Evolutionary conservation across 2,329 filamentous ascomycete genomes (phyloP), one percentile per base, ranked within the genome.

Genomic region (Diaporthe australafricana): DNA sequence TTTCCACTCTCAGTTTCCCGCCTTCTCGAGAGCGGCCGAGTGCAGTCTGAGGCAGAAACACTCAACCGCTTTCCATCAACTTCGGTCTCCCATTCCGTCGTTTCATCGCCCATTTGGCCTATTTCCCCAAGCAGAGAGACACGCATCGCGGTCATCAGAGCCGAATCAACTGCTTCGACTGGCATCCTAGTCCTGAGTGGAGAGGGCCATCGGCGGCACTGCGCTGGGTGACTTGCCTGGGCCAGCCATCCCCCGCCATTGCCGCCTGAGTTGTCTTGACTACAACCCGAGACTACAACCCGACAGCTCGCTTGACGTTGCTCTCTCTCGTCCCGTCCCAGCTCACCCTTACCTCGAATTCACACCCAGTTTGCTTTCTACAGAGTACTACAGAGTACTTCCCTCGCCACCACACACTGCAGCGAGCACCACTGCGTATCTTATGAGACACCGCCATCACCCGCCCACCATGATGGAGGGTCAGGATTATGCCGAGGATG

Each of bases 381-480:
- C 60, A n/a, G n/a, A n/a, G n/a, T n/a, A n/a, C n/a, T n/a, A n/a
- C n/a, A n/a, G n/a, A n/a, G n/a, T n/a, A n/a, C n/a, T 38, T 8
- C 45, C 42, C 35, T 35, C 8, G 6, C 45, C 45, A 38, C 30
- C 45, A 50, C 25, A 12, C 60, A 38, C 42, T 6, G 60, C 45
- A 50, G 60, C 27, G 30, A 50, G 45, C 32, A 45, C 3, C 32
- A 60, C 22, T 32, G 30, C 67, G 50, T 6, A 22, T 42, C 42
- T 60, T 60, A 69, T 69, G 67, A 69, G 67, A 57, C 42, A 48
- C 42, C 53, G 47, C 47, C 53, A 32, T 60, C 17, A 5, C 42
- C 52, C 53, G 40, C 42, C 52, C 62, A 68, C 66, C 50, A 72
- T 72, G 70, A 72, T 72, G 70, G 70, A 72, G 52, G 70, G 56